Conservation (phyloP, 2,329 filamentous ascomycete genomes). For the Microsporum canis region DNA sequence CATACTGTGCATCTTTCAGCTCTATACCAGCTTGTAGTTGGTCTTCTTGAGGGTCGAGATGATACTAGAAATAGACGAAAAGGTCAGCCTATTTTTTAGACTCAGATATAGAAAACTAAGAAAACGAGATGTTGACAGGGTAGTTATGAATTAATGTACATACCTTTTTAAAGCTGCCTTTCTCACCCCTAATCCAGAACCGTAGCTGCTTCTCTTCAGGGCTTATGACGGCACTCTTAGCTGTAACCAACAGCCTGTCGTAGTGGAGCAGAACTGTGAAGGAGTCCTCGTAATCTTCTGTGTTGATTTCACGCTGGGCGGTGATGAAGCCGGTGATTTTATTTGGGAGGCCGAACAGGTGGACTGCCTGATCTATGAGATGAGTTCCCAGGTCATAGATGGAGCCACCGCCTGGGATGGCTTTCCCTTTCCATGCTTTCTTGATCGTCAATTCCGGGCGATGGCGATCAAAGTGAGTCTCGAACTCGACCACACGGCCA, state of each 20-base stretch:
- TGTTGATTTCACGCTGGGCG: conserved; percentile 53
- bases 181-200: conserved; percentile 65
- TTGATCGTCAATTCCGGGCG: conserved; percentile 44
- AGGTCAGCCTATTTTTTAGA: neutral
- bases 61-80: conserved; percentile 25
- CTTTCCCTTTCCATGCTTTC: conserved; percentile 54
- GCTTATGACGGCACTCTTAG: conserved; percentile 58
- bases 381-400: conserved; percentile 68
- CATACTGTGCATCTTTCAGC: conserved; percentile 53
- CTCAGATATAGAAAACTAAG: neutral
- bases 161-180: conserved; percentile 63
- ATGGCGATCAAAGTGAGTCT: conserved; percentile 71
- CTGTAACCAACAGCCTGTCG: conserved; percentile 52
- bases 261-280: conserved; percentile 58
- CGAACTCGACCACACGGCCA: conserved; percentile 64
- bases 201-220: conserved; percentile 58
- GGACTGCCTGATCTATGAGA: conserved; percentile 62
- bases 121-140: neutral
- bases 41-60: conserved; percentile 64
- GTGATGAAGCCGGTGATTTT: conserved; percentile 56
- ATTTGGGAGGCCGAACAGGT: conserved; percentile 57
- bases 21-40: conserved; percentile 55
- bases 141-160: conserved; percentile 19
- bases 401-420: conserved; percentile 53
- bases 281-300: conserved; percentile 37